Base-by-base conservation (phyloP, 257 asterid species). In the Fraxinus excelsior region DNA sequence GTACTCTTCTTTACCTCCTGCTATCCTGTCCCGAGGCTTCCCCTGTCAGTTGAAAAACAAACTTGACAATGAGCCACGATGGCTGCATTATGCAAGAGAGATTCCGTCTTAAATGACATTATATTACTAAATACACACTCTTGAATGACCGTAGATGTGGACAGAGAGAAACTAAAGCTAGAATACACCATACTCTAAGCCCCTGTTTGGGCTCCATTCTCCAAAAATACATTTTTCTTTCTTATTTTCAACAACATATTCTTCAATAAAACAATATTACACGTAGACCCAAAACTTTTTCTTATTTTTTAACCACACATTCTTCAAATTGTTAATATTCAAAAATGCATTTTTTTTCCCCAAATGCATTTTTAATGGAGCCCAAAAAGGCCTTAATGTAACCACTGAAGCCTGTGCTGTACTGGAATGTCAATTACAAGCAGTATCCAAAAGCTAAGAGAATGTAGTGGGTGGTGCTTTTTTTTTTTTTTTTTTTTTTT, bases 1-100 rank as follows among this genome's bases (percentile, higher is more conserved):
- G 86, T 95, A 95, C 91, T 95, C 97, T 78, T 95, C 99, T 88
- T 95, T 90, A 80, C 99, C 99, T 87, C 99, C 99, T 2, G 87
- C 94, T 83, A 93, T 83, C 84, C 99, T 87, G 80, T 95, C 99
- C 80, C 91, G 98, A 79, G 88, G 98, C 82, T 84, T 85, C 40
- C 99, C 99, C 98, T 93, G 83, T 77, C 2, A 80, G 80, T 62
- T 73, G 76, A 78, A 60, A 14, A 73, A 71, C 51, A 76, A 62
- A 26, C 7, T 25, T 62, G 34, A 62, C 35, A 26, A 10, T 62
- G 19, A 62, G 34, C 35, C 34, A 26, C 35, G 16, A 25, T 2
- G 68, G 68, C 19, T 23, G 35, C 68, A 23, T 62, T 62, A 9
- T 62, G 32, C 3, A 25, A 23, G 34, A 62, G 35, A 62, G 4